Percentiles rank a stretch among this genome's conserved stretches.
These are phyloP conservation scores for Verbena officinalis DNA, from an alignment of 257 asterid species.

Conservation along the genomic window DNA sequence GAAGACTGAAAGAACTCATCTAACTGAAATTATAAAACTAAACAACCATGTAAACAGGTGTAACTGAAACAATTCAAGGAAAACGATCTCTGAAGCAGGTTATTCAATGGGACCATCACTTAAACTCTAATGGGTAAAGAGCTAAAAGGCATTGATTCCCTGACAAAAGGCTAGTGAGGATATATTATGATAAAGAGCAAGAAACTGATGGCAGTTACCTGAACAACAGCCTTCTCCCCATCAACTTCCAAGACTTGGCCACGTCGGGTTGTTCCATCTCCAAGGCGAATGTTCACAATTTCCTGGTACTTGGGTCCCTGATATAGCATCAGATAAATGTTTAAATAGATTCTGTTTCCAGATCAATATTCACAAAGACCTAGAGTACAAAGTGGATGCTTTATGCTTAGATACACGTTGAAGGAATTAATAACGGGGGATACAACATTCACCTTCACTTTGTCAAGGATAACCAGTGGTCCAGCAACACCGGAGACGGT, in stretches of 20 bases:
- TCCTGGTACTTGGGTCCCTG: slow-evolving; percentile 98
- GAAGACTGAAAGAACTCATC: slow-evolving; percentile 7
- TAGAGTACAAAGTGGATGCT: neutral
- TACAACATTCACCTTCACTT: slow-evolving; percentile 72
- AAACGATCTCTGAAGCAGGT: slow-evolving; percentile 18
- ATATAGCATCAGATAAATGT: slow-evolving; percentile 25
- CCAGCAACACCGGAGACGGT: slow-evolving; percentile 98
- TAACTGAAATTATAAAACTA: slow-evolving; percentile 1
- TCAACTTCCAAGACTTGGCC: slow-evolving; percentile 98
- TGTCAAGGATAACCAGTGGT: slow-evolving; percentile 90
- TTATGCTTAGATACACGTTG: slow-evolving; percentile 5
- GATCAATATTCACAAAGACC: slow-evolving; percentile 12
- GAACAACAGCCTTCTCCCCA: slow-evolving; percentile 98
- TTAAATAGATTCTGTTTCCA: slow-evolving; percentile 15
- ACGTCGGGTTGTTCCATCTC: slow-evolving; percentile 92
- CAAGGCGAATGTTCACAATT: slow-evolving; percentile 90
- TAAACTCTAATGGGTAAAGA: slow-evolving; percentile 4
- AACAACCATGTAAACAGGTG: slow-evolving; percentile 14
- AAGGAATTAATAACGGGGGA: slow-evolving; percentile 11
- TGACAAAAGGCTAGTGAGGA: slow-evolving; percentile 6
- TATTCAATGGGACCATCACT: neutral
- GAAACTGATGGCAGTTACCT: slow-evolving; percentile 48
- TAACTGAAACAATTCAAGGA: slow-evolving; percentile 22
- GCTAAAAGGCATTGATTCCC: neutral
- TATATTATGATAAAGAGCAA: too few relatives aligned